phyloP scores from a whole-genome alignment of 2,329 filamentous ascomycete species.

The Microsporum ferrugineum region DNA sequence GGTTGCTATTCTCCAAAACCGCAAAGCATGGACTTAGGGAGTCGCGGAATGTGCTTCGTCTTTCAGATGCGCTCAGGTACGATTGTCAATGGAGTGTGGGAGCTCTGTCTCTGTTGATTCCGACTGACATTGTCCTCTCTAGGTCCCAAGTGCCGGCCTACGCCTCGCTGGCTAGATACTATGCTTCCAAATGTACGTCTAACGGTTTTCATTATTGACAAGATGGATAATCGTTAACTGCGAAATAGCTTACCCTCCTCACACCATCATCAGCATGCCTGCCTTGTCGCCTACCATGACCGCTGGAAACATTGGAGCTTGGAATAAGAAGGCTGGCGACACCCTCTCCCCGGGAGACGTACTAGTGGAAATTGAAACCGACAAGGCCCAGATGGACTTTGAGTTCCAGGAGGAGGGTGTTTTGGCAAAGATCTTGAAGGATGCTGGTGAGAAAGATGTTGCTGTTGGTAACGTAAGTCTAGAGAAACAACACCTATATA shows the following conservation, averaged over 20 bases:
- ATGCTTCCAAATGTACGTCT: slow-evolving; percentile 56
- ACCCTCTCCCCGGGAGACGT: slow-evolving; percentile 81
- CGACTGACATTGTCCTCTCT: slow-evolving; percentile 2
- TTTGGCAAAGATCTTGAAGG: slow-evolving; percentile 85
- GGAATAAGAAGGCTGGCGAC: slow-evolving; percentile 97
- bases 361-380: slow-evolving; percentile 94
- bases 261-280: slow-evolving; percentile 95
- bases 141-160: slow-evolving; percentile 41
- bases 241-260: slow-evolving; percentile 72
- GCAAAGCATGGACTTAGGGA: slow-evolving; percentile 33
- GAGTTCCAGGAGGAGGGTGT: slow-evolving; percentile 98
- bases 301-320: slow-evolving; percentile 85
- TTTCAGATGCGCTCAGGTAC: slow-evolving; percentile 35
- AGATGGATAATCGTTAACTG: neutral
- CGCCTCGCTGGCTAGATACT: slow-evolving; percentile 52
- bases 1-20: slow-evolving; percentile 32
- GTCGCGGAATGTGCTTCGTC: slow-evolving; percentile 34
- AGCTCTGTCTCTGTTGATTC: slow-evolving; percentile 5
- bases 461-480: slow-evolving; percentile 80
- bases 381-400: slow-evolving; percentile 99
- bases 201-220: slow-evolving; percentile 15
- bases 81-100: slow-evolving; percentile 6
- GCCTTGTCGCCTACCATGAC: slow-evolving; percentile 97
- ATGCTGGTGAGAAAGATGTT: slow-evolving; percentile 87
- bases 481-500: neutral